Base-by-base conservation (phyloP, 2,329 filamentous ascomycete species). In the Periconia macrospinosa region DNA sequence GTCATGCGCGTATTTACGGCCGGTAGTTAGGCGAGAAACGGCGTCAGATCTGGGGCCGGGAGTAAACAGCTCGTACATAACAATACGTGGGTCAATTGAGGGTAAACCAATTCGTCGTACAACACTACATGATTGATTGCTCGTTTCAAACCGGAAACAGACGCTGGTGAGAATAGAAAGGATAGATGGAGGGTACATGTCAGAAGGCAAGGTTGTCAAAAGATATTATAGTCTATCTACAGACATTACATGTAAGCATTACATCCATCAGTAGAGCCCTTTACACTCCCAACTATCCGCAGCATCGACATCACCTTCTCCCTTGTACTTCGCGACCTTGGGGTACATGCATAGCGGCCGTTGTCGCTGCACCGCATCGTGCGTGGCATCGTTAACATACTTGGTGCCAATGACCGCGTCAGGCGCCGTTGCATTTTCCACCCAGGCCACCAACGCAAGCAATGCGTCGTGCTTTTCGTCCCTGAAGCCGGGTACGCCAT, bases 401-500 rank as follows among this genome's bases (percentile, higher is more conserved):
- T 68, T 71, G 0, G 67, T 69, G 5, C 55, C 70, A 18, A 67
- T 57, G n/a, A 73, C 57, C 27, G 68, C 61, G 2, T 77, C 74
- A 0, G 80, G 79, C 0, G 73, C 75, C 3, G 59, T 52, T 2
- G 64, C 69, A 14, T 71, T 51, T 49, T 72, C 78, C 3, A 80
- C 77, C 78, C 78, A 80, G 5, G 66, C 66, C 40, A 80, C 76
- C 30, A 82, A 69, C 0, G 78, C 75, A 10, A 77, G 65, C 30
- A 82, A 58, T 0, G 78, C 73, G 33, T 82, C 81, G 15, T 75
- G 65, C n/a, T 76, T 60, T 0, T 72, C 67, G 23, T 78, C 70
- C 27, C 62, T 55, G 18, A 66, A 71, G 0, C 67, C 66, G 11
- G 68, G 68, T 1, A 67, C 62, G 35, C 68, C 58, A 37, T 67